Evolutionary conservation across 78 protist species (phyloP).

Genomic region (Dictyostelium citrinum): DNA sequence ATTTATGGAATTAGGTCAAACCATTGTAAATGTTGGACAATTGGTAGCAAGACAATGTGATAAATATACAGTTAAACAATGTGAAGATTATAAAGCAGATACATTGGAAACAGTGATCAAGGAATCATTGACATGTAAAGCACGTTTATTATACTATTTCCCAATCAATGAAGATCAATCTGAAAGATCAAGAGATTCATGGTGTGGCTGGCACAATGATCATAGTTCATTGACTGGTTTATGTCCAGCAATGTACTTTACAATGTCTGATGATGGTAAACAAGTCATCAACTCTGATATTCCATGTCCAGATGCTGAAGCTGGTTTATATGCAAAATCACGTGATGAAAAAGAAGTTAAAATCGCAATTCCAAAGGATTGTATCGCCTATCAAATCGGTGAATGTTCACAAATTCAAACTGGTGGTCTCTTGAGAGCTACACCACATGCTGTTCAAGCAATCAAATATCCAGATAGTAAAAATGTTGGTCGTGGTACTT

Average conservation of each 20-base stretch:
- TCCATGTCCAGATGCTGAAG: constrained; percentile 61
- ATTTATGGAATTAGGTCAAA: constrained; percentile 74
- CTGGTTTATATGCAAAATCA: constrained; percentile 71
- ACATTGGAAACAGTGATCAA: constrained; percentile 20
- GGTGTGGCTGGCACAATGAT: constrained; percentile 88
- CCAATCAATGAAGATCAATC: constrained; percentile 72
- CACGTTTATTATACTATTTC: constrained; percentile 77
- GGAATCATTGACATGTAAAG: constrained; percentile 71
- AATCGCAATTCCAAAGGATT: constrained; percentile 63
- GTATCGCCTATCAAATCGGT: constrained; percentile 81
- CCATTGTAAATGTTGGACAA: constrained; percentile 65
- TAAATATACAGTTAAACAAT: constrained; percentile 3
- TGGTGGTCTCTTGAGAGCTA: constrained; percentile 79
- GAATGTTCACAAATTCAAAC: constrained; percentile 83
- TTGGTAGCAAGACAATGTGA: constrained; percentile 79
- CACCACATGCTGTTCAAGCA: constrained; percentile 76
- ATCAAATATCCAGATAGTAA: constrained; percentile 75
- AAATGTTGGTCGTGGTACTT: constrained; percentile 63
- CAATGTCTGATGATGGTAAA: constrained; percentile 12
- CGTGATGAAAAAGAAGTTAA: constrained; percentile 66
- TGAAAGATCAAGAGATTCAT: constrained; percentile 31
- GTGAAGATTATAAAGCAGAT: background rate
- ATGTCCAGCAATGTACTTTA: constrained; percentile 80
- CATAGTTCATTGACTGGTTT: constrained; percentile 75
- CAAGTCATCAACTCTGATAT: constrained; percentile 4